Base-by-base conservation (phyloP, 805 yeast genomes). In the Cyberlindnera lachancei region DNA sequence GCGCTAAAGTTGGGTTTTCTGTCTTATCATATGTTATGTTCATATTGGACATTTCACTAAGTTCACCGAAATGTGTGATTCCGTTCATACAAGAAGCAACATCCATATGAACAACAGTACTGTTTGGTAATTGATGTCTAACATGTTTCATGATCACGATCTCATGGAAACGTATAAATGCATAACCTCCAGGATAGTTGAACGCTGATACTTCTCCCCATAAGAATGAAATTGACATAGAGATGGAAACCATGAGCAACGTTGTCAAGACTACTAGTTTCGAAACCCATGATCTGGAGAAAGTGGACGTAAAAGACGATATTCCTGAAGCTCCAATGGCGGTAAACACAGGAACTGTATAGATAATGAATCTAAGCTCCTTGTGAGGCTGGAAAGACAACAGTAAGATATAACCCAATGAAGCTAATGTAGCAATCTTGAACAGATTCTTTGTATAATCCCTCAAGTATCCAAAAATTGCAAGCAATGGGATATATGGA, bases 111-210 rank as follows among this genome's bases (percentile, higher is more conserved):
- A 88, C 74, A 0, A 64, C 55, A 13, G 63, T 14, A 4, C 53
- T 38, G 17, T 50, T 35, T 5, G 33, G 29, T 6, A 34, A 35
- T 13, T 34, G 24, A 33, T 21, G 32, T 21, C 15, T 23, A 12
- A 33, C 9, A 12, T 23, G 39, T 38, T 7, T 29, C 33, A 35
- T 29, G 18, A 58, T 31, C 17, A 70, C 45, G 25, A 61, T 51
- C 8, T 61, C 45, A 46, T 85, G 81, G 36, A 82, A 65, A 15
- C 48, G 48, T 12, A 50, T 38, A 21, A 87, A 57, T 1, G 95
- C 95, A 2, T 58, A 65, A 0, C 96, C 96, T 10, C 96, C 96
- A 3, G 96, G 95, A 51, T 90, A 90, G 54, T 90, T 90, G 53
- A 62, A 61, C 30, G 80, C 66, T 1, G 95, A 85, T 5, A 75